Base-by-base conservation (phyloP, 495 filamentous ascomycete species). In the Lepidopterella palustris region DNA sequence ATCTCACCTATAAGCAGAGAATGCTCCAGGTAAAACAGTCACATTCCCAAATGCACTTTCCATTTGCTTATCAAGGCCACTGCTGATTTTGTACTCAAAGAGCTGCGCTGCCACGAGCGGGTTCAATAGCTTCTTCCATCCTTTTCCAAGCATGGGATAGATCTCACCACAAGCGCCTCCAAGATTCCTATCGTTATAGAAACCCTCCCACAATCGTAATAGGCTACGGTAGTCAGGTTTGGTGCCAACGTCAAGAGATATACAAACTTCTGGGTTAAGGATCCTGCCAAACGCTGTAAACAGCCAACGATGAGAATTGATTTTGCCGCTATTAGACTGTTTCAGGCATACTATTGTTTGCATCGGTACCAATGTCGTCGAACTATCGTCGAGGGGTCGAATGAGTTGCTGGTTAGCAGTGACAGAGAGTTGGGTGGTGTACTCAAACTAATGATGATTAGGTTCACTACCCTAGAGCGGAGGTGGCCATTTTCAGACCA, bases 51-150 rank as follows among this genome's bases (percentile, higher is more conserved):
- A 98, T 10, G 93, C 90, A 73, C 87, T 90, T 73, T 98, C 93
- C 23, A 98, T 77, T 0, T 93, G 93, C 77, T 98, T 98, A 74
- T 98, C 93, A 61, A 98, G 79, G 70, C 97, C 97, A 68, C 97
- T 98, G 73, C 86, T 89, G 79, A 98, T 98, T 81, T 98, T 98
- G 80, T 98, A 98, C 80, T 98, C 93, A 72, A 98, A 98, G 70
- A 97, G 97, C 75, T 98, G 93, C 0, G 88, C 87, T 13, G 93
- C 93, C 53, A 98, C 90, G 35, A 98, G 80, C 18, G 93, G 93
- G 71, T 98, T 98, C 68, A 96, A 60, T 27, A 98, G 78, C 70
- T 96, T 96, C 70, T 82, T 88, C 79, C 93, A 95, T 49, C 89
- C 87, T 68, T 86, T 87, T 65, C 93, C 92, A 76, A 97, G 83